These are phyloP conservation scores for Aspergillus homomorphus DNA, from an alignment of 495 filamentous ascomycete genomes.

Conservation along the genomic window DNA sequence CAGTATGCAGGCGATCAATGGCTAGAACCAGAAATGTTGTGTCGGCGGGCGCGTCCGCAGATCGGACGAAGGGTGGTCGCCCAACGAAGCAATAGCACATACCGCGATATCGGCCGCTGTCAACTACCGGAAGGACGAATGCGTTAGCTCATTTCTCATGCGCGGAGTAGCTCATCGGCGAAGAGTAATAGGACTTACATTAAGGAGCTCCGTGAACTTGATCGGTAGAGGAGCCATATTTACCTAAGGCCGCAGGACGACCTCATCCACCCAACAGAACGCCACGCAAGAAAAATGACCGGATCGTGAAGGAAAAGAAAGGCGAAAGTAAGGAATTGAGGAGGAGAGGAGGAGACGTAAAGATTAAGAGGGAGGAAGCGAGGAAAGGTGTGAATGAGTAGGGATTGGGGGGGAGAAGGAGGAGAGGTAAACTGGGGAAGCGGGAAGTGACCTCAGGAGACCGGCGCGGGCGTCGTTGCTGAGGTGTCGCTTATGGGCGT, in stretches of 20 bases:
- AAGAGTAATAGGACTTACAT: conserved; percentile 53
- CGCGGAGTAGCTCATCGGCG: background rate
- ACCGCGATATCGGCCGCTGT: conserved; percentile 78
- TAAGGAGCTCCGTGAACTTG: conserved; percentile 90
- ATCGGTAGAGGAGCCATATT: conserved; percentile 81
- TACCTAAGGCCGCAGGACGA: conserved; percentile 47
- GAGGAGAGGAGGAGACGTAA: conserved; percentile 17
- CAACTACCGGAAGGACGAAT: conserved; percentile 48
- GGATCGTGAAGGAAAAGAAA: conserved; percentile 24
- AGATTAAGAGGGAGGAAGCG: conserved; percentile 15
- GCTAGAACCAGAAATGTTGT: conserved; percentile 10
- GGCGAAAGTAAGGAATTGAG: conserved; percentile 18
- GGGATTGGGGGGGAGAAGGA: conserved; percentile 20
- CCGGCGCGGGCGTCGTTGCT: conserved; percentile 40
- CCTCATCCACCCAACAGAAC: conserved; percentile 50
- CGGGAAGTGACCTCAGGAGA: conserved; percentile 45
- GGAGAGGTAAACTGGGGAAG: conserved; percentile 25
- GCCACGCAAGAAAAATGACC: conserved; percentile 39
- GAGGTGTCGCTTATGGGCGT: conserved; percentile 47
- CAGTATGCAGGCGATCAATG: conserved; percentile 12
- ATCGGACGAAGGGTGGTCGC: conserved; percentile 22
- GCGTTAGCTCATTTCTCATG: conserved; percentile 20
- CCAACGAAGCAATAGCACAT: conserved; percentile 37
- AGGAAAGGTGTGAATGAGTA: conserved; percentile 22
- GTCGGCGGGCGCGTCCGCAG: conserved; percentile 15